Evolutionary conservation across 2,329 filamentous ascomycete genomes (phyloP).

Genomic region (Exserohilum turcica): DNA sequence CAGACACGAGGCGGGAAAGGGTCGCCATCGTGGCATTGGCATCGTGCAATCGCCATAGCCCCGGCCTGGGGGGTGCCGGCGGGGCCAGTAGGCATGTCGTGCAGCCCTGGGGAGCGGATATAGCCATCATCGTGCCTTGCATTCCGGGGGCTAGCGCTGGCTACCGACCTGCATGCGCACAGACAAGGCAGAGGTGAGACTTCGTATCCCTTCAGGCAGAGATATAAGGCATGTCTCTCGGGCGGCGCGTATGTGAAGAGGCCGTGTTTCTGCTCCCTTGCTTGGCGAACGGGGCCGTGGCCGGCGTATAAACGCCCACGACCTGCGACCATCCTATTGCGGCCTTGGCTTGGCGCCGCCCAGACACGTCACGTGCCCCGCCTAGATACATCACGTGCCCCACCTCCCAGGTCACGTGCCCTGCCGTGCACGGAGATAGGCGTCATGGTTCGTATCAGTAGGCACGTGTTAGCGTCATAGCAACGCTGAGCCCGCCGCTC

Average conservation of each 20-base stretch:
- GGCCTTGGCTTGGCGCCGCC: no score
- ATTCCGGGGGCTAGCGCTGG: neutral
- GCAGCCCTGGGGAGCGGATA: neutral
- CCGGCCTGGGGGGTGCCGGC: neutral
- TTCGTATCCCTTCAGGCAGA: no score
- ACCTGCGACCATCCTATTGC: no score
- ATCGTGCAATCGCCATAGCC: neutral
- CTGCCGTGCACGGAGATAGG: conserved; percentile 28
- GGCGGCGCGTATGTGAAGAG: neutral
- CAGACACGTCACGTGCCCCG: no score
- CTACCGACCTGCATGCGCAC: neutral
- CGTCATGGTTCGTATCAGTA: conserved; percentile 21
- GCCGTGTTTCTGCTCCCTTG: neutral
- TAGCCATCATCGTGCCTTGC: neutral
- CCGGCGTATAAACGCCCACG: no score
- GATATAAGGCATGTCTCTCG: neutral
- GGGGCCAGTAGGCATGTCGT: neutral
- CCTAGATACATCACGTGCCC: neutral
- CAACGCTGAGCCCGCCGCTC: conserved; percentile 24
- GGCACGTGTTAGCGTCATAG: conserved; percentile 32
- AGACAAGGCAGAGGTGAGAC: neutral
- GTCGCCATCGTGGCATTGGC: neutral
- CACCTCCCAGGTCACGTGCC: conserved; percentile 1
- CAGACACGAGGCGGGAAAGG: conserved; percentile 3
- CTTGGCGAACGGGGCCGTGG: no score